These are phyloP conservation scores for Brasilioporus rufonigricans DNA, from an alignment of 768 basidiomycete genomes.

Conservation along the genomic window DNA sequence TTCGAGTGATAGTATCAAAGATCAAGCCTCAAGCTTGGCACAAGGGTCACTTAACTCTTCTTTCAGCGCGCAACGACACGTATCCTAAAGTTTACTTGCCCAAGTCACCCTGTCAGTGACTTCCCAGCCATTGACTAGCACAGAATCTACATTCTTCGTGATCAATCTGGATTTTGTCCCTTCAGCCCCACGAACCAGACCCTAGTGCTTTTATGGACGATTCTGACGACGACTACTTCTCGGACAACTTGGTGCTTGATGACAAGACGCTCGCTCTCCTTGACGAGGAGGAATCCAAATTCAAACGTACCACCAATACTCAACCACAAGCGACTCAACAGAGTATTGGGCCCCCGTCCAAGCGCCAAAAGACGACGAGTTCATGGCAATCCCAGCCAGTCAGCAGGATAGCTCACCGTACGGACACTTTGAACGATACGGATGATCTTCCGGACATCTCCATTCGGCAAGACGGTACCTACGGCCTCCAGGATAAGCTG, in stretches of 20 bases:
- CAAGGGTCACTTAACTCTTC: no score
- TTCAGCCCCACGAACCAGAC: background rate
- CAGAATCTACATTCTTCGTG: no score
- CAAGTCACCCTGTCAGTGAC: no score
- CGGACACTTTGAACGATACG: slow-evolving; percentile 35
- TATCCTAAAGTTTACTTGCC: no score
- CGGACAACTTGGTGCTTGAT: slow-evolving; percentile 64
- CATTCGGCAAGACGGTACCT: slow-evolving; percentile 56
- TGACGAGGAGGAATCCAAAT: slow-evolving; percentile 53
- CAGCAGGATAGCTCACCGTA: slow-evolving; percentile 18
- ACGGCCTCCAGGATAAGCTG: slow-evolving; percentile 38
- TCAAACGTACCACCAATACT: slow-evolving; percentile 21
- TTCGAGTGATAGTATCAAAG: no score
- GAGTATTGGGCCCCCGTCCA: slow-evolving; percentile 40
- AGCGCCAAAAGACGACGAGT: slow-evolving; percentile 53
- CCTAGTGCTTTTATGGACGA: slow-evolving; percentile 48
- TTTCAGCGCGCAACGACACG: no score
- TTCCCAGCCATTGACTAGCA: no score
- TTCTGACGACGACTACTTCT: slow-evolving; percentile 67
- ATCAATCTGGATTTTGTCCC: no score
- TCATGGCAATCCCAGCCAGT: slow-evolving; percentile 44
- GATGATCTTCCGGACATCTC: slow-evolving; percentile 66
- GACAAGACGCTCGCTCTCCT: slow-evolving; percentile 59
- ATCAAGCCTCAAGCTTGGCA: no score
- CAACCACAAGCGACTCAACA: slow-evolving; percentile 20